Base-by-base conservation (phyloP, 257 asterid species). In the Cruciata laevipes region DNA sequence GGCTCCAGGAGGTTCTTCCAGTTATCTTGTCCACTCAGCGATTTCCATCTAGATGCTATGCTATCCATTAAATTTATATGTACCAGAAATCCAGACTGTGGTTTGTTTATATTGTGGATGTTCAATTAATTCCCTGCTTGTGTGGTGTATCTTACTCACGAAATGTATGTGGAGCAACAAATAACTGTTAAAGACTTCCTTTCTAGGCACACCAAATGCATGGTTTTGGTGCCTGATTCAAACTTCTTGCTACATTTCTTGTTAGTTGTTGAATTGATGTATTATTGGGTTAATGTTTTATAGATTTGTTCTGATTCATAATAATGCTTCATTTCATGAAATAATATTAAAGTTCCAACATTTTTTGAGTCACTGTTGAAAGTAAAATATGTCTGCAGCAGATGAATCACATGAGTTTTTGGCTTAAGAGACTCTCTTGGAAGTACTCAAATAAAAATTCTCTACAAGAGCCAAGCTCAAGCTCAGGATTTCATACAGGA, bases 1-100 rank as follows among this genome's bases (percentile, higher is more conserved):
- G 95, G 95, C 31, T 74, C 68, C 60, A 85, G 55, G 61, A 85
- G 79, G 66, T 72, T 44, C 16, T 71, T 66, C 95, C 95, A 87
- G 37, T 77, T 72, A 10, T 71, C 73, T 59, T 69, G 61, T 25
- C 92, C 95, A 42, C 85, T 80, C 0, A 85, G 86, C 37, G 49
- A 4, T 33, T 63, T 80, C 95, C 95, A 87, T 72, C 79, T 82
- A 40, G 57, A 10, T 66, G 88, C 37, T 73, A 83, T 74, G 55
- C 61, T 16, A 51, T 68, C 71, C 57, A 60, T 62, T 72, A 66
- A 7, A 25, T 11, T 68, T 23, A 63, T 71, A 4, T 14, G 9
- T 31, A 6, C 3, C 23, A 56, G 3, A 3, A 27, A 21, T 57
- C 18, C 37, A 7, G 21, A 55, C 31, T 23, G 20, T 30, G 13